Base-by-base conservation (phyloP, 768 basidiomycete genomes). In the Rhodosporidiobolus odoratus region DNA sequence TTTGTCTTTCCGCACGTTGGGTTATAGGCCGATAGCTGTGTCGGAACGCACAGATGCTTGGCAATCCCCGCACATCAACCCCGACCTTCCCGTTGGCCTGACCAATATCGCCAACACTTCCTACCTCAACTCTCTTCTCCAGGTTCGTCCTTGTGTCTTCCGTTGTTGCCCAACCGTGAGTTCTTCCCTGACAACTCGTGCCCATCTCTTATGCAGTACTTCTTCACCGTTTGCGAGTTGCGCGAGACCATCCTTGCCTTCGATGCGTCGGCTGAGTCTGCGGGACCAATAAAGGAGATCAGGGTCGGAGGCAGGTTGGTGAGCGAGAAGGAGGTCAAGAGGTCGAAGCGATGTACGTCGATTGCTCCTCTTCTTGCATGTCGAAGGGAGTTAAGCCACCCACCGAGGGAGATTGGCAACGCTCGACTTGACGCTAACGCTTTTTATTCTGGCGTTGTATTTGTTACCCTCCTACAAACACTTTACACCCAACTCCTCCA, bases 111-210 rank as follows among this genome's bases (percentile, higher is more conserved):
- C 91, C 56, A 98, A 97, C 78, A 95, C 92, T 3, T 99, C 96
- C 80, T 99, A 97, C 80, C 83, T 97, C 76, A 99, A 99, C 79
- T 95, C 93, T 74, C 90, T 89, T 21, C 82, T 98, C 57, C 95
- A 98, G 81, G 25, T 89, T 87, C 82, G 89, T 86, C 76, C 38
- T 78, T 45, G 53, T 30, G 27, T 17, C 41, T 27, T 30, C 32
- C 50, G 25, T 48, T 35, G 13, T 41, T 9, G 1, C 19, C 25
- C 30, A 21, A 3, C 23, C 17, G 15, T n/a, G 4, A 17, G 23
- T 1, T 5, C 38, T 16, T 35, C 6, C 23, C 23, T 13, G n/a
- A n/a, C n/a, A n/a, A n/a, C 78, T n/a, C n/a, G n/a, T n/a, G n/a
- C n/a, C 45, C 32, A 4, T 34, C 21, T 9, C 37, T 1, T 19